Base-by-base conservation (phyloP, 805 yeast genomes). In the Jamesozyma hellenica region DNA sequence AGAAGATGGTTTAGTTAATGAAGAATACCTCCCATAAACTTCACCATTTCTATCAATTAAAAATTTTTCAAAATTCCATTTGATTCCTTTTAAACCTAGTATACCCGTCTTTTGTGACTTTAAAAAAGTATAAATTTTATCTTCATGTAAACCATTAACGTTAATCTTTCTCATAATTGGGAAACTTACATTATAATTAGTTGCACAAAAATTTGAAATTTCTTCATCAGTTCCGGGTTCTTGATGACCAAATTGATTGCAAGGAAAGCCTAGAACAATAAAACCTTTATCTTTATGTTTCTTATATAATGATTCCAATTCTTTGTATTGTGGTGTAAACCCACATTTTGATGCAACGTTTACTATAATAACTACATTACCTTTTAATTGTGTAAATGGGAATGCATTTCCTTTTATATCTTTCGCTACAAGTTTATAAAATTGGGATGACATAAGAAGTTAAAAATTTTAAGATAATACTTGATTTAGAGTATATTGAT, bases 321-420 rank as follows among this genome's bases (percentile, higher is more conserved):
- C 90, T 41, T 68, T 63, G 60, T 82, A 82, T 60, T 86, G 95
- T 39, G 84, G 79, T 6, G 92, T 79, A 63, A 76, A 77, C 6
- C 79, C 79, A 58, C 94, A 85, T 60, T 82, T 81, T 46, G 94
- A 81, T 3, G 96, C 96, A 9, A 85, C 90, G 59, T 88, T 87
- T 34, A 85, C 95, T 35, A 88, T 70, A 32, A 87, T 61, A 3
- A 88, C 92, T 23, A 80, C 90, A 62, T 87, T 83, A 31, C 90
- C 94, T 56, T 75, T 70, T 42, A 85, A 67, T 43, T 75, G 65
- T 33, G 60, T 48, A 51, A 87, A 78, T 21, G 80, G 72, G 56
- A 68, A 78, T 4, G 71, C 71, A 42, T 77, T 56, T 21, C 80
- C 82, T 38, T 71, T 32, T 2, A 9, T 32, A 25, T 26, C 34